Evolutionary conservation across 306 rosid genomes (phyloP).

Genomic region (Notholithocarpus densiflorus): DNA sequence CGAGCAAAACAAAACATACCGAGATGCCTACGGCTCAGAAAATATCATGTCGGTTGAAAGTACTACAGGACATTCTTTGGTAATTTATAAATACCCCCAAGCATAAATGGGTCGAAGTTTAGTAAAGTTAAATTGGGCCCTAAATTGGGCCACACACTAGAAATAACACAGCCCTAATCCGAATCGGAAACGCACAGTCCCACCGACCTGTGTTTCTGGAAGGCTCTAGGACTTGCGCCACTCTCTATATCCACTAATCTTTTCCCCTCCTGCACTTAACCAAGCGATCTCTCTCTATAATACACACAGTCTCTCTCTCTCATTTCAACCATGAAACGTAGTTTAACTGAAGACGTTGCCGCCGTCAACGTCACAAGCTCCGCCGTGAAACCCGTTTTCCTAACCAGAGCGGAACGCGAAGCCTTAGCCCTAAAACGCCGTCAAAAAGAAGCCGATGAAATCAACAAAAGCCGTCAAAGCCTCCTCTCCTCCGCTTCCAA

Average conservation of each 20-base stretch:
- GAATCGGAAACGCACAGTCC: background rate
- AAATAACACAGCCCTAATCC: background rate
- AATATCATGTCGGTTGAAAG: too few relatives aligned
- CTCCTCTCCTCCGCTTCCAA: slow-evolving; percentile 22
- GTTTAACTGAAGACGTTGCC: slow-evolving; percentile 10
- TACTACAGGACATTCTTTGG: too few relatives aligned
- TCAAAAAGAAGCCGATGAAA: slow-evolving; percentile 55
- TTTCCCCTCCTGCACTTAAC: slow-evolving; percentile 1
- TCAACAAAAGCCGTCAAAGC: slow-evolving; percentile 38
- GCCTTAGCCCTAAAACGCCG: slow-evolving; percentile 77
- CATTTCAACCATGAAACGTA: slow-evolving; percentile 19
- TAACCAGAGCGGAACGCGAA: slow-evolving; percentile 79
- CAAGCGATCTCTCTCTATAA: background rate
- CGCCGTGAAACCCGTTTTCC: slow-evolving; percentile 51
- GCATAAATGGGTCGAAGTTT: too few relatives aligned
- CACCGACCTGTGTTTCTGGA: background rate
- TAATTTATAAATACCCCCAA: too few relatives aligned
- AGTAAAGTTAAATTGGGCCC: too few relatives aligned
- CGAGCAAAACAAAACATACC: too few relatives aligned
- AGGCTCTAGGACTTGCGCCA: background rate
- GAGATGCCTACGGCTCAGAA: too few relatives aligned
- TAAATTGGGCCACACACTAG: background rate
- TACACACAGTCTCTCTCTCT: too few relatives aligned
- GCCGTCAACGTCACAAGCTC: background rate
- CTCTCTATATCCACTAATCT: background rate